Evolutionary conservation across 2,329 filamentous ascomycete species (phyloP), one percentile per base, ranked within the genome.

Genomic region (Trichophyton schoenleinii): DNA sequence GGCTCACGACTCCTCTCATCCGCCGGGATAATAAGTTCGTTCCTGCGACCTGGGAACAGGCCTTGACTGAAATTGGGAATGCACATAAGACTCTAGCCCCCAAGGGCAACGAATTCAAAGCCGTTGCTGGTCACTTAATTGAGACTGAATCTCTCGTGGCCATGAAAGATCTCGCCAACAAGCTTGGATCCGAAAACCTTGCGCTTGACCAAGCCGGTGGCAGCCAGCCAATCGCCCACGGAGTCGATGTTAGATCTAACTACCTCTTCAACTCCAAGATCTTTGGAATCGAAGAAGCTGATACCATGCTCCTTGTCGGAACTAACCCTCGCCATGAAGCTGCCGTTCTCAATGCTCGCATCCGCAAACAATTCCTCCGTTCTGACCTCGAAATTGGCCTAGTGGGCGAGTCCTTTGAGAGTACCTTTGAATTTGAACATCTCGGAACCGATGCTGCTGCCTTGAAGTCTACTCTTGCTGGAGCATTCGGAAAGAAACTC

Each of bases 251-350:
- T 63, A 89, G 92, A 66, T 89, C 91, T 63, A 99, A 94, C 79
- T 99, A 95, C 77, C 81, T 90, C 52, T 96, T 99, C 82, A 99
- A 99, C 83, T 96, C 91, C 42, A 89, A 83, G 74, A 95, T 99
- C 71, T 87, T 84, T 74, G 94, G 91, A 70, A 88, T 97, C 42
- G 94, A 99, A 77, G 89, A 96, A 71, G 90, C 92, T 18, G 94
- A 97, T 76, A 85, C 83, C 68, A 89, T 99, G 63, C 86, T 99
- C 60, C 85, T 99, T 63, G 84, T 99, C 65, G 94, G 92, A 67
- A 96, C 89, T 73, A 99, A 99, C 80, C 88, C 94, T 46, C 86
- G 94, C 67, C 90, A 95, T 72, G 94, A 99, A 78, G 94, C 94
- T 64, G 90, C 94, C 61, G 90, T 94, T 57, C 83, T 99, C 52